Evolutionary conservation across 2,329 filamentous ascomycete genomes (phyloP).

Genomic region (Boeremia lycopersici): DNA sequence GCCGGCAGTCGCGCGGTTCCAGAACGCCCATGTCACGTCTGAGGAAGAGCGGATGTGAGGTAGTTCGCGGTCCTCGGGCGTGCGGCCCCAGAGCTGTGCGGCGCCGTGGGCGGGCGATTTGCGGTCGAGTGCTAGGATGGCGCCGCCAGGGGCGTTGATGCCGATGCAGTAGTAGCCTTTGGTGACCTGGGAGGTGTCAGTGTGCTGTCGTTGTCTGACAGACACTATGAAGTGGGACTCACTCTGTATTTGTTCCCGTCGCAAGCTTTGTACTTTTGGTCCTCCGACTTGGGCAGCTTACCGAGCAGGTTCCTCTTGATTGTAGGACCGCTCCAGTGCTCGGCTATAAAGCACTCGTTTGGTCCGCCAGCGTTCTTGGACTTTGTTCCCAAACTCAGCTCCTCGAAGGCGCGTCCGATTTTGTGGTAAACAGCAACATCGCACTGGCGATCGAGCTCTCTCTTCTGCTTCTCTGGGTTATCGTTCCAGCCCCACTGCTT

Average conservation of each 20-base stretch:
- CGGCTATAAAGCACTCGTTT: slow-evolving; percentile 21
- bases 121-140: slow-evolving; percentile 14
- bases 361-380: slow-evolving; percentile 17
- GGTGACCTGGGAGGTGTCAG: background rate
- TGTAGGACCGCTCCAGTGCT: slow-evolving; percentile 19
- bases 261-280: slow-evolving; percentile 26
- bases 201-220: background rate
- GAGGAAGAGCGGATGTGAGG: slow-evolving; percentile 24
- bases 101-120: slow-evolving; percentile 13
- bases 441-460: slow-evolving; percentile 10
- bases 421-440: slow-evolving; percentile 15
- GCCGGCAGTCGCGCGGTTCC: slow-evolving; percentile 11
- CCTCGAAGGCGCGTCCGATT: slow-evolving; percentile 6
- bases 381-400: slow-evolving; percentile 11
- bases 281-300: background rate
- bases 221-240: background rate
- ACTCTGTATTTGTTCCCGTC: background rate
- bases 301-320: slow-evolving; percentile 6
- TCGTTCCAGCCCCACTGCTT: slow-evolving; percentile 22
- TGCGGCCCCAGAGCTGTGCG: slow-evolving; percentile 15
- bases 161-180: slow-evolving; percentile 19
- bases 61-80: slow-evolving; percentile 14
- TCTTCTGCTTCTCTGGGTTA: slow-evolving; percentile 5
- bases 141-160: slow-evolving; percentile 16
- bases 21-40: slow-evolving; percentile 31